A percentile compares a stretch with the other conserved stretches of the same genome.
Evolutionary conservation across 106 monocot genomes (phyloP).

Genomic region (Phalaenopsis equestris): DNA sequence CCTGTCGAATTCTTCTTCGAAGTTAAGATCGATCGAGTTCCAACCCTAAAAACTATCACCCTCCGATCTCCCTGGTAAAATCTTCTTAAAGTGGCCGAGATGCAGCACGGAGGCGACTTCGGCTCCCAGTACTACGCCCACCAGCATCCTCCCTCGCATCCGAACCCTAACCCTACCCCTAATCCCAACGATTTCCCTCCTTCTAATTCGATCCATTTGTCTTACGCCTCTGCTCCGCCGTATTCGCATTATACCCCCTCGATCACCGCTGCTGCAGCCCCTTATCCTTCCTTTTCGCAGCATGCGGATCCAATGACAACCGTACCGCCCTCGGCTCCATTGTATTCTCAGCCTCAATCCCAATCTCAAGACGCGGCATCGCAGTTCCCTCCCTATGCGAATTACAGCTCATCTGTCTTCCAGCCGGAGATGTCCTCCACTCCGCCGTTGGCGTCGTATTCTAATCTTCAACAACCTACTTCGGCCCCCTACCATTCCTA

Average conservation of each 20-base stretch:
- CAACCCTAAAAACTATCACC: not conserved
- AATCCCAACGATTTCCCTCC: conserved; percentile 20
- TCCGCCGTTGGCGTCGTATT: conserved; percentile 2
- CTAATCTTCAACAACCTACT: conserved; percentile 17
- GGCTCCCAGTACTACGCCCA: conserved; percentile 33
- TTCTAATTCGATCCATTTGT: conserved; percentile 14
- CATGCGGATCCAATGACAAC: conserved; percentile 22
- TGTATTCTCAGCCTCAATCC: conserved; percentile 7
- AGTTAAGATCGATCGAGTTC: not conserved
- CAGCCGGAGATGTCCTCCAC: conserved; percentile 21
- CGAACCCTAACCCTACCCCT: conserved; percentile 18
- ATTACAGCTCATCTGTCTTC: conserved; percentile 23
- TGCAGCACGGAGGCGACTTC: conserved; percentile 49
- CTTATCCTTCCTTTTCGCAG: conserved; percentile 16
- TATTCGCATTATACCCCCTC: conserved; percentile 34
- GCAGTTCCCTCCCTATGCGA: conserved; percentile 14
- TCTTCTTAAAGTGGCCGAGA: conserved; percentile 8
- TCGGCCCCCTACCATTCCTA: conserved; percentile 18
- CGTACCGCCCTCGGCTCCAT: conserved; percentile 21
- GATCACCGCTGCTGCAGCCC: not conserved
- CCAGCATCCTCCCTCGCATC: conserved; percentile 14
- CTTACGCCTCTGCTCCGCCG: conserved; percentile 62
- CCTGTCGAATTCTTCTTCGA: not conserved
- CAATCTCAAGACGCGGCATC: conserved; percentile 7
- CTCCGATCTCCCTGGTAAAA: not conserved